phyloP scores from a whole-genome alignment of 495 filamentous ascomycete genomes.

The Paragyromitra xinjiangensis region DNA sequence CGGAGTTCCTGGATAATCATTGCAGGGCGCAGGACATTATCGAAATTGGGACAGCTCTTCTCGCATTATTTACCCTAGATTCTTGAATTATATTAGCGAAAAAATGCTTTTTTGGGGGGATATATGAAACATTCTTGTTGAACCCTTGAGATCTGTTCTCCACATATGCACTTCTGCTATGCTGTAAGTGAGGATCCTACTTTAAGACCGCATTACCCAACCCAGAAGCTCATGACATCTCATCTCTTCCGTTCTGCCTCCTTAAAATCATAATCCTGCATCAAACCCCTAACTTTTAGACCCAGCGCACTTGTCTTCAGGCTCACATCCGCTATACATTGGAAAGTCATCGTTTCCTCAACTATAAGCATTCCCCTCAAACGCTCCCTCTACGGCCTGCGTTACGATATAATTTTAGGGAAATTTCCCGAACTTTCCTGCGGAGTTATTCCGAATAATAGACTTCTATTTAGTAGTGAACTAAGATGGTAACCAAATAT shows the following conservation, averaged over 20 bases:
- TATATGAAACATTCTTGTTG: background rate
- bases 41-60: conserved; percentile 14
- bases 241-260: background rate
- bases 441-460: background rate
- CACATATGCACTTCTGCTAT: background rate
- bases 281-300: background rate
- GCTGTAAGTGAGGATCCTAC: background rate
- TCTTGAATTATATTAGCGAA: conserved; percentile 3
- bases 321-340: background rate
- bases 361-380: background rate
- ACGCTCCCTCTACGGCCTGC: background rate
- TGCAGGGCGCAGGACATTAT: conserved; percentile 3
- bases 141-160: background rate
- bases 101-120: background rate
- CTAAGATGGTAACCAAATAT: too few relatives aligned
- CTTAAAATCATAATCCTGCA: conserved; percentile 5
- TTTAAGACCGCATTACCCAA: background rate
- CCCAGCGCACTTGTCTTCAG: background rate
- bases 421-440: background rate
- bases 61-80: conserved; percentile 16
- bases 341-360: background rate
- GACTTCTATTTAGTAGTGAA: background rate
- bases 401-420: background rate
- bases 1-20: conserved; percentile 12
- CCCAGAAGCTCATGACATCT: background rate